Evolutionary conservation across 1,284 basidiomycete genomes (phyloP), one percentile per base, ranked within the genome.

Genomic region (Leccinum pachyderme): DNA sequence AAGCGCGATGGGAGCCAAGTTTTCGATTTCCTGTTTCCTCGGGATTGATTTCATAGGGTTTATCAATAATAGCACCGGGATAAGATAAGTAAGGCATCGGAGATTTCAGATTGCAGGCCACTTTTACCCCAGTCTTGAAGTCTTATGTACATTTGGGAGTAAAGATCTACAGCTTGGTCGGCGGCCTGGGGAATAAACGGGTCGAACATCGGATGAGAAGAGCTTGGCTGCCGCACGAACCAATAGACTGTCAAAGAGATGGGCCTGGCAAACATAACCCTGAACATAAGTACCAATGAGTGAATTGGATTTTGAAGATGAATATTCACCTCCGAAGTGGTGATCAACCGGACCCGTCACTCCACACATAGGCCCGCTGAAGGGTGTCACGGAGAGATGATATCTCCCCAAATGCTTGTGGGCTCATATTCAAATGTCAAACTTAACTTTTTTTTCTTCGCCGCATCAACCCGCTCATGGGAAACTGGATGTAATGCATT

Each of bases 31-130:
- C 33, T 45, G 43, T 32, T 61, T 62, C 63, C 54, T 62, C 59
- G 53, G 56, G 43, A n/a, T 29, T 49, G 9, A 37, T 27, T 9
- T 48, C 24, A 13, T 49, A 55, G 52, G 52, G 55, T 49, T 37
- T 32, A 59, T 44, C 58, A 51, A 45, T 53, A 51, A 66, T 35
- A 39, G 11, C 37, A 51, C 53, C 61, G 57, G 55, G 65, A 69
- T 57, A 63, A 60, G 65, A 69, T 57, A 63, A 60, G 56, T 48
- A 52, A 51, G 31, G 32, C 45, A 22, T 12, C 7, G 6, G 58
- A 13, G 13, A 49, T 22, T 44, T 44, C 37, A 49, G 43, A 55
- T 53, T 33, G 18, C 43, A 47, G 24, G 47, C 11, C 25, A 29
- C 24, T 22, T 39, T 65, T 66, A 56, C 67, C 55, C 56, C 43